These are phyloP conservation scores for Cryphonectria carpinicola DNA, from an alignment of 2,329 filamentous ascomycete species.

Conservation along the genomic window DNA sequence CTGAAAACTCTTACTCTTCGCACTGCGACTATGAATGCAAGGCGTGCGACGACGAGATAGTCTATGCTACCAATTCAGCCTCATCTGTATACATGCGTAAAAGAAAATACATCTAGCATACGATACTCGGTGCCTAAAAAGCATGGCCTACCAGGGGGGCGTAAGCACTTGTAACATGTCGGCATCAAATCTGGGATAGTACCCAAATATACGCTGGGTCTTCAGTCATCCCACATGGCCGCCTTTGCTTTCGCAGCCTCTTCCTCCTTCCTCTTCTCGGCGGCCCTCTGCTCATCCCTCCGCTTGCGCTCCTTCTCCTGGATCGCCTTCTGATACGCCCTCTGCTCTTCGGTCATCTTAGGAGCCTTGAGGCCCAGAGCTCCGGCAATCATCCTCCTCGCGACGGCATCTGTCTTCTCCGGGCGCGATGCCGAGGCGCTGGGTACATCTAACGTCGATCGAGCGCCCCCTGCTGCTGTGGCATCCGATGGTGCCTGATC, in stretches of 20 bases:
- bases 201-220: not conserved
- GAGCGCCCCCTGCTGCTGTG: slow-evolving; percentile 20
- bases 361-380: slow-evolving; percentile 82
- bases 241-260: slow-evolving; percentile 76
- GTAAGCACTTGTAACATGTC: not conserved
- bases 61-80: too few species aligned
- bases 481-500: slow-evolving; percentile 28
- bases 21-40: not conserved
- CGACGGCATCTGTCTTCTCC: slow-evolving; percentile 93
- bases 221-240: slow-evolving; percentile 81
- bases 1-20: not conserved
- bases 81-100: not conserved
- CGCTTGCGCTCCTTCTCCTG: slow-evolving; percentile 83
- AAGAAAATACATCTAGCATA: not conserved
- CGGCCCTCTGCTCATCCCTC: slow-evolving; percentile 71
- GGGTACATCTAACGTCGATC: slow-evolving; percentile 2
- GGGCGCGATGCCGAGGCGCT: slow-evolving; percentile 53
- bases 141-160: not conserved
- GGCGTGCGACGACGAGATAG: not conserved
- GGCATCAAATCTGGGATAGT: not conserved
- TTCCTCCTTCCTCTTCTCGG: slow-evolving; percentile 62
- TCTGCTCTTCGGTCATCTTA: slow-evolving; percentile 84
- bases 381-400: slow-evolving; percentile 85
- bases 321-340: slow-evolving; percentile 80
- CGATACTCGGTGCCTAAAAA: not conserved